A percentile compares a stretch with the other conserved stretches of the same genome.
Conservation (phyloP, 306 rosid species). For the Cucurbita moschata region DNA sequence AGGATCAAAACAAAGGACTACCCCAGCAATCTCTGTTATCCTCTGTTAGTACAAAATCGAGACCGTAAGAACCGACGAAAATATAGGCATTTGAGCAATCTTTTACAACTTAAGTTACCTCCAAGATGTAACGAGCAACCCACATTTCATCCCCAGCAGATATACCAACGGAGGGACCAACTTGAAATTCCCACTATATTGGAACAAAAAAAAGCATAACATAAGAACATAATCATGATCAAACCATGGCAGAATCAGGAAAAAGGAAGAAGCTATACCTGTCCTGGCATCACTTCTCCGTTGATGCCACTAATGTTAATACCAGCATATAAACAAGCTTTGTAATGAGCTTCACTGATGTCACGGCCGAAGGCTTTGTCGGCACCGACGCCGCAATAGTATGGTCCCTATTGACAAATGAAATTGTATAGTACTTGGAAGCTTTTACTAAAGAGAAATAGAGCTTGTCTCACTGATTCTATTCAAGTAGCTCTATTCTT, state of each 20-base stretch:
- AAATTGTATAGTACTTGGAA: not conserved
- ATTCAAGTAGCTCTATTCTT: no score
- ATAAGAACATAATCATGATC: not conserved
- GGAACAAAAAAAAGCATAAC: not conserved
- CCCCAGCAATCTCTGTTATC: slow-evolving; percentile 82
- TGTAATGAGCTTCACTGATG: slow-evolving; percentile 70
- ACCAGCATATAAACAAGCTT: slow-evolving; percentile 81
- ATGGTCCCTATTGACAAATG: slow-evolving; percentile 50
- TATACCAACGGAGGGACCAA: slow-evolving; percentile 78
- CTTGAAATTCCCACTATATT: slow-evolving; percentile 91
- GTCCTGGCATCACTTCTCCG: slow-evolving; percentile 96
- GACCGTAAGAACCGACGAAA: not conserved
- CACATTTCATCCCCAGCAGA: slow-evolving; percentile 78
- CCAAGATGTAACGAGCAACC: slow-evolving; percentile 82
- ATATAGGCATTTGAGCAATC: not conserved
- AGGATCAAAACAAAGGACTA: slow-evolving; percentile 71
- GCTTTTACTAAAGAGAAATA: not conserved
- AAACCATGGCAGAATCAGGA: not conserved
- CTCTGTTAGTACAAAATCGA: slow-evolving; percentile 34
- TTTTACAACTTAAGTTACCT: slow-evolving; percentile 24
- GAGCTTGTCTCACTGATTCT: not conserved
- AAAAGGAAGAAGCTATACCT: slow-evolving; percentile 20
- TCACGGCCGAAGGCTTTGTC: slow-evolving; percentile 90
- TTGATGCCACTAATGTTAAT: slow-evolving; percentile 77
- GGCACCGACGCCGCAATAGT: slow-evolving; percentile 69